phyloP scores from a whole-genome alignment of 2,329 filamentous ascomycete species.

The Verticillium isaacii region DNA sequence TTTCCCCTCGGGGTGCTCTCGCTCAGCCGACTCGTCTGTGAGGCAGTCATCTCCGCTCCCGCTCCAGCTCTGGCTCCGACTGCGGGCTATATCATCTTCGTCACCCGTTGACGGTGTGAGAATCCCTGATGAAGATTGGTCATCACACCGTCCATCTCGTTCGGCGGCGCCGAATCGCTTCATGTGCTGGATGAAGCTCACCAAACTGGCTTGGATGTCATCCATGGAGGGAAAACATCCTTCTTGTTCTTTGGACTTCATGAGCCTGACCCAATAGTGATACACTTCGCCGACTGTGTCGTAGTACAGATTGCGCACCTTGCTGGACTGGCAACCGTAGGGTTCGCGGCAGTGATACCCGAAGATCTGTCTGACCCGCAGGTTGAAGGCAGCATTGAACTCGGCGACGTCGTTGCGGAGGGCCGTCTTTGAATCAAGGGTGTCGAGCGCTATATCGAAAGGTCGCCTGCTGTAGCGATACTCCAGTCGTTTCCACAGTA shows the following conservation, averaged over 20 bases:
- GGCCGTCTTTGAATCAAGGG: not conserved
- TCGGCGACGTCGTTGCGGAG: not conserved
- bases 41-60: no score
- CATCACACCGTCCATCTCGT: no score
- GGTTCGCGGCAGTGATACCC: not conserved
- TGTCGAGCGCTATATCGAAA: not conserved
- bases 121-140: no score
- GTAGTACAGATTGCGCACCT: not conserved
- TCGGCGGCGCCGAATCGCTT: no score
- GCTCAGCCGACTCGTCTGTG: no score
- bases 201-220: not conserved
- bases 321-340: not conserved
- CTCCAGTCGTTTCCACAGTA: not conserved
- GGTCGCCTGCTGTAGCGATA: not conserved
- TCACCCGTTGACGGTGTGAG: no score
- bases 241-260: not conserved
- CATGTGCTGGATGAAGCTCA: not conserved
- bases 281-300: not conserved
- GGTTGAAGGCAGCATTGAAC: not conserved
- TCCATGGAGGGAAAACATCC: not conserved
- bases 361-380: not conserved
- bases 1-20: no score
- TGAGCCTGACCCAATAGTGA: not conserved
- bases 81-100: no score
- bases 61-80: no score